Conservation (phyloP, 1,284 basidiomycete genomes). For the Ganoderma leucocontextum region DNA sequence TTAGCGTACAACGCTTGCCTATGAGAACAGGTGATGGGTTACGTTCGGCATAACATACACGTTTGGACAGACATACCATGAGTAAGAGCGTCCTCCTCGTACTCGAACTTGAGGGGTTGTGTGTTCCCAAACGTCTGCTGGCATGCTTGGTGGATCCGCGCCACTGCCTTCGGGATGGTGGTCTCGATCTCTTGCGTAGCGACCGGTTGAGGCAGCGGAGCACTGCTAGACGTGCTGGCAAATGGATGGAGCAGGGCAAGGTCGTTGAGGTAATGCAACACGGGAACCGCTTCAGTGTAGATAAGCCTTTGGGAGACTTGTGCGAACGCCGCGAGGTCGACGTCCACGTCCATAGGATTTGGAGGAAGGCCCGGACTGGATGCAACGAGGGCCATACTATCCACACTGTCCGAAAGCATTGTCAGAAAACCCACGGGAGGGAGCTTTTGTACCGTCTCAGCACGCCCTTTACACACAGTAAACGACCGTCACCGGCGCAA, state of each 20-base stretch:
- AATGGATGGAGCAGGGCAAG: neutral
- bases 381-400: conserved; percentile 3
- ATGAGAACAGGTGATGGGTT: conserved; percentile 6
- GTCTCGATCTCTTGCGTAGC: neutral
- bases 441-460: neutral
- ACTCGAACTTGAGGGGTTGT: conserved; percentile 53
- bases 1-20: conserved; percentile 67
- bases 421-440: neutral
- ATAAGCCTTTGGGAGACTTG: neutral
- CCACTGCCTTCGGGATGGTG: conserved; percentile 22
- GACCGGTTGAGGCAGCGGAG: neutral
- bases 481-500: neutral
- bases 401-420: neutral
- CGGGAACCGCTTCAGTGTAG: neutral
- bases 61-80: conserved; percentile 40
- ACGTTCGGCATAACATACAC: neutral
- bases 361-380: neutral
- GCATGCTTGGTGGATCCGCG: conserved; percentile 52
- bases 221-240: neutral
- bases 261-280: conserved; percentile 10
- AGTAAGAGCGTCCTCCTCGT: conserved; percentile 47
- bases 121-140: conserved; percentile 50
- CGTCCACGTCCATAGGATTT: neutral
- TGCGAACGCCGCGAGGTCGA: neutral
- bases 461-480: neutral